Percentiles rank a stretch among this genome's conserved stretches.
These are phyloP conservation scores for Periconia macrospinosa DNA, from an alignment of 2,329 filamentous ascomycete genomes.

Conservation along the genomic window DNA sequence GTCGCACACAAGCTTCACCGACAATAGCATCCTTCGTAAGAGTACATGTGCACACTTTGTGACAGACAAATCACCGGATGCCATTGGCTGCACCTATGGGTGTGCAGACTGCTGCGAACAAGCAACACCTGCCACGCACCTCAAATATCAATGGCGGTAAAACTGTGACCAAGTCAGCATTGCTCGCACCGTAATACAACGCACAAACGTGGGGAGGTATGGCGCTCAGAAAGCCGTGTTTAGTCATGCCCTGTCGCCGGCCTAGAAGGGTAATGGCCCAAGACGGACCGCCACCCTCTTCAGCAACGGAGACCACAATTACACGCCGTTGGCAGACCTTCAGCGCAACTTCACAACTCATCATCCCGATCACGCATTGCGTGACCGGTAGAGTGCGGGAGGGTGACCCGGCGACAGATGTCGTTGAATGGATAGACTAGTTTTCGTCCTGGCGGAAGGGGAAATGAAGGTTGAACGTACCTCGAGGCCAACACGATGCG, in stretches of 20 bases:
- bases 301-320: slow-evolving; percentile 60
- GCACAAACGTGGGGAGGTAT: not conserved
- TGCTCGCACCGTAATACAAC: not conserved
- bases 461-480: slow-evolving; percentile 24
- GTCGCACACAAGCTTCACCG: too few relatives aligned
- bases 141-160: too few relatives aligned
- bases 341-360: slow-evolving; percentile 72
- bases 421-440: slow-evolving; percentile 67
- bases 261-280: slow-evolving; percentile 51
- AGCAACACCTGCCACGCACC: too few relatives aligned
- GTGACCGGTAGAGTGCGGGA: slow-evolving; percentile 66
- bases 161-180: not conserved
- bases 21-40: too few relatives aligned
- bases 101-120: too few relatives aligned
- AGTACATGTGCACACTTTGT: too few relatives aligned
- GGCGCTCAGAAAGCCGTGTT: slow-evolving; percentile 66
- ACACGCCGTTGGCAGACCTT: slow-evolving; percentile 47
- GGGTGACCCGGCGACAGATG: slow-evolving; percentile 68
- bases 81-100: too few relatives aligned
- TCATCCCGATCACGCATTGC: slow-evolving; percentile 58
- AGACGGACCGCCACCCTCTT: slow-evolving; percentile 39
- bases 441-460: slow-evolving; percentile 56
- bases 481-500: not conserved
- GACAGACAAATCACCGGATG: too few relatives aligned
- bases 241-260: slow-evolving; percentile 69